Base-by-base conservation (phyloP, 495 filamentous ascomycete genomes). In the Penicillium goetzii region DNA sequence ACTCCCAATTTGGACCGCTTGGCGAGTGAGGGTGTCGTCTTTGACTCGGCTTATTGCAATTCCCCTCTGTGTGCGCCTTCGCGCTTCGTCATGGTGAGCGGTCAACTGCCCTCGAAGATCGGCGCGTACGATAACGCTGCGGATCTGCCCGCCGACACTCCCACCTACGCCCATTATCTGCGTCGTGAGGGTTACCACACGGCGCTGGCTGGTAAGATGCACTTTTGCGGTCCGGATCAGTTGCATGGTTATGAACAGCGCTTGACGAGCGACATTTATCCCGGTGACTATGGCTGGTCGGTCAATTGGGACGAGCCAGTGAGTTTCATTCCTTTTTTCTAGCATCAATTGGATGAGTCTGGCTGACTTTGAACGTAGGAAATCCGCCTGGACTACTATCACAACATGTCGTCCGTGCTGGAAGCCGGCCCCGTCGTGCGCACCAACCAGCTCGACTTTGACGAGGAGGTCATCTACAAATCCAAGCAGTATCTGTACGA, bases 381-480 rank as follows among this genome's bases (percentile, higher is more conserved):
- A 40, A 86, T 88, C 30, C 84, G 92, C 52, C 85, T 89, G 45
- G 92, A 97, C 76, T 97, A 90, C 88, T 96, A 94, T 68, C 92
- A 97, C 79, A 96, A 95, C 77, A 91, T 91, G 76, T 89, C 89
- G 60, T 95, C 91, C 10, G 92, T 97, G 64, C 79, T 92, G 73
- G 90, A 97, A 69, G 92, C 92, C 2, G 92, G 92, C 10, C 82
- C 85, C 3, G 93, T 92, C 58, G 85, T 95, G 32, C 84, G 91
- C 61, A 92, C 89, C 68, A 97, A 97, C 78, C 92, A 97, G 78
- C 84, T 97, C n/a, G 92, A 97, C 69, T 97, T 91, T 65, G 92
- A 97, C 67, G 91, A 95, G 77, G 92, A 97, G 74, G 91, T 95
- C 67, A 92, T 95, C 83, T 92, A 92, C 76, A 88, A 86, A 77